Percentiles rank a stretch among this genome's conserved stretches.
phyloP scores from a whole-genome alignment of 1,284 basidiomycete species.

The Sporisorium exsertum region DNA sequence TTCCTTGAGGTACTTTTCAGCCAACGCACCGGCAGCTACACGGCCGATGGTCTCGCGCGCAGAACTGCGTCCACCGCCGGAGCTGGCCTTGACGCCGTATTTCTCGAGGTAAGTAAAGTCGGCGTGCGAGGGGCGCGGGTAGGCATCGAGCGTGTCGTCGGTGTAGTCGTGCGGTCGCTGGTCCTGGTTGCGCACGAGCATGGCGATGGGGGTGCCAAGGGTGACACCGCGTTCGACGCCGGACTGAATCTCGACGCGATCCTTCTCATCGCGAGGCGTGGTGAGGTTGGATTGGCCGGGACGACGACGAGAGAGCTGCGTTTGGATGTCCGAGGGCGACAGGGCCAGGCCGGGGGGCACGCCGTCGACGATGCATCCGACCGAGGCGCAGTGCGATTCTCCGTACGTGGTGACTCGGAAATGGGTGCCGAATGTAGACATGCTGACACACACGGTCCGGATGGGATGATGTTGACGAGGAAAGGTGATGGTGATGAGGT shows the following conservation, averaged over 20 bases:
- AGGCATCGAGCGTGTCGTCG: slow-evolving; percentile 86
- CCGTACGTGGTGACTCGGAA: slow-evolving; percentile 98
- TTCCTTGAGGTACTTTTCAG: slow-evolving; percentile 91
- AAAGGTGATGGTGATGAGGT: neutral
- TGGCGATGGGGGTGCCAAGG: slow-evolving; percentile 94
- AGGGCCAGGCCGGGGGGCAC: slow-evolving; percentile 91
- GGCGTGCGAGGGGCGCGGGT: slow-evolving; percentile 95
- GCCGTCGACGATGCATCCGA: slow-evolving; percentile 97
- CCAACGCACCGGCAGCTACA: slow-evolving; percentile 97
- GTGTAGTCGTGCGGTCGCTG: slow-evolving; percentile 98
- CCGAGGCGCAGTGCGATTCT: slow-evolving; percentile 95
- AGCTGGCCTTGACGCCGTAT: slow-evolving; percentile 96
- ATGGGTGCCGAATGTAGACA: slow-evolving; percentile 91
- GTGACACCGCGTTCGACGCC: slow-evolving; percentile 94
- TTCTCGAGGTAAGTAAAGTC: slow-evolving; percentile 99
- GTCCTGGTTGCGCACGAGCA: slow-evolving; percentile 97
- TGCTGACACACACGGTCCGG: slow-evolving; percentile 71
- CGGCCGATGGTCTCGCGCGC: slow-evolving; percentile 97
- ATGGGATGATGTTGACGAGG: neutral
- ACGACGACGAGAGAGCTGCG: slow-evolving; percentile 88
- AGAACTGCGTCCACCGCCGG: slow-evolving; percentile 91
- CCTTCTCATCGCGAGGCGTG: slow-evolving; percentile 92
- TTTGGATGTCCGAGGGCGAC: slow-evolving; percentile 85
- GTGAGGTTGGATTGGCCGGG: slow-evolving; percentile 97
- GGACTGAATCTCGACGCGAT: slow-evolving; percentile 92